Percentiles rank a stretch among this genome's conserved stretches.
phyloP scores from a whole-genome alignment of 2,329 filamentous ascomycete species.

The Rutstroemia sp. region DNA sequence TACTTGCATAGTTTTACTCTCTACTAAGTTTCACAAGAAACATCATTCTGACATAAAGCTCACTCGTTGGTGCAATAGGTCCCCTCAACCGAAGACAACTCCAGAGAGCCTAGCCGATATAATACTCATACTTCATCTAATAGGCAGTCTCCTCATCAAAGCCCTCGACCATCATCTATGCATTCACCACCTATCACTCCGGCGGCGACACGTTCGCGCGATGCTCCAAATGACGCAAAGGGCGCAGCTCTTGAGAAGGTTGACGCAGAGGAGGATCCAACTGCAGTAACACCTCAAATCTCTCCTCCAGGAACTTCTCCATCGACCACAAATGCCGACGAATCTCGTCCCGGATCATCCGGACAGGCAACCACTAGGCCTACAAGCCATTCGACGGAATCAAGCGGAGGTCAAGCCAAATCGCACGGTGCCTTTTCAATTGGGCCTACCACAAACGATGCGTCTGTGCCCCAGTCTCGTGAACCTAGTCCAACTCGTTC shows the following conservation, averaged over 20 bases:
- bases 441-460: constrained; percentile 30
- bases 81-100: constrained; percentile 50
- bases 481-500: constrained; percentile 59
- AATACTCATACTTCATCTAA: constrained; percentile 58
- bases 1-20: not conserved
- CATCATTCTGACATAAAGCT: constrained; percentile 8
- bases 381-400: constrained; percentile 19
- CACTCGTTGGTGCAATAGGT: constrained; percentile 36
- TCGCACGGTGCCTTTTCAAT: constrained; percentile 27
- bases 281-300: constrained; percentile 62
- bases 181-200: constrained; percentile 88
- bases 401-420: constrained; percentile 13
- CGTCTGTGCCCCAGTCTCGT: constrained; percentile 49
- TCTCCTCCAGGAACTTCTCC: constrained; percentile 48
- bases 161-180: constrained; percentile 61
- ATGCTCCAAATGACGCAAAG: constrained; percentile 31
- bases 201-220: constrained; percentile 61
- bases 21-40: not conserved
- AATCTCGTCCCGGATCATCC: constrained; percentile 29
- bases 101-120: constrained; percentile 53
- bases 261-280: constrained; percentile 33
- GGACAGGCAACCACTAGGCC: constrained; percentile 23
- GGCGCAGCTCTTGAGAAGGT: constrained; percentile 31
- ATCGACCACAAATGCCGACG: constrained; percentile 27
- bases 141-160: constrained; percentile 58